Evolutionary conservation across 1,139 yeast genomes (phyloP).

Genomic region (Saccharomyces pastorianus): DNA sequence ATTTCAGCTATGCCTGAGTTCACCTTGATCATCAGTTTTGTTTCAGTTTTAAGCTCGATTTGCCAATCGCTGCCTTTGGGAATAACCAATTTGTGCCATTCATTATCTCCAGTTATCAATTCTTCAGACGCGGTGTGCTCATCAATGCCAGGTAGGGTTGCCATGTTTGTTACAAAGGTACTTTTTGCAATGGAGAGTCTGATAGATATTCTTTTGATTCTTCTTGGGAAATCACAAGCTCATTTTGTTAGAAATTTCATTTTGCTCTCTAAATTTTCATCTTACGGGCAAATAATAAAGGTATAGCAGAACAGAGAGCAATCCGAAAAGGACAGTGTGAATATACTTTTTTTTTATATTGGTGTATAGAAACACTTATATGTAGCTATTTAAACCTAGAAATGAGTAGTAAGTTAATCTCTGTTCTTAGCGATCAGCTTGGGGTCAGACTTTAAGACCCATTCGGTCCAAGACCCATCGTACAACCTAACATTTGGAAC

Average conservation of each 20-base stretch:
- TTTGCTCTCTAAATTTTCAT: background rate
- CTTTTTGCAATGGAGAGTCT: too few relatives aligned
- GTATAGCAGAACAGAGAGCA: too few relatives aligned
- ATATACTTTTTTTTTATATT: too few relatives aligned
- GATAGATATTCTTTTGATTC: too few relatives aligned
- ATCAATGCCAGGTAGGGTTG: slow-evolving; percentile 21
- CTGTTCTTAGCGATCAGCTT: slow-evolving; percentile 29
- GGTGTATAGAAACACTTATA: background rate
- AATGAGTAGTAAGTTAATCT: slow-evolving; percentile 7
- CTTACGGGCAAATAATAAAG: background rate
- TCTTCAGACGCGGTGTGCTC: slow-evolving; percentile 7
- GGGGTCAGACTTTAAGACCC: slow-evolving; percentile 34
- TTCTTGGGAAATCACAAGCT: background rate
- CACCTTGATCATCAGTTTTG: slow-evolving; percentile 48
- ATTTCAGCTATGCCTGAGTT: slow-evolving; percentile 73
- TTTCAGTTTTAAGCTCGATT: slow-evolving; percentile 59
- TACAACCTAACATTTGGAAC: slow-evolving; percentile 53
- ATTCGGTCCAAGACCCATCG: slow-evolving; percentile 89
- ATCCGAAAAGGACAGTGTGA: too few relatives aligned
- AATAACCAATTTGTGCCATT: slow-evolving; percentile 24
- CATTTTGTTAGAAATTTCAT: background rate
- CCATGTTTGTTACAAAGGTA: slow-evolving; percentile 7
- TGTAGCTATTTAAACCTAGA: background rate
- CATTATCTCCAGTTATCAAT: slow-evolving; percentile 14
- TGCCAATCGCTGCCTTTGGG: slow-evolving; percentile 71